Evolutionary conservation across 805 yeast genomes (phyloP), one percentile per base, ranked within the genome.

Genomic region (Yamadazyma laniorum): DNA sequence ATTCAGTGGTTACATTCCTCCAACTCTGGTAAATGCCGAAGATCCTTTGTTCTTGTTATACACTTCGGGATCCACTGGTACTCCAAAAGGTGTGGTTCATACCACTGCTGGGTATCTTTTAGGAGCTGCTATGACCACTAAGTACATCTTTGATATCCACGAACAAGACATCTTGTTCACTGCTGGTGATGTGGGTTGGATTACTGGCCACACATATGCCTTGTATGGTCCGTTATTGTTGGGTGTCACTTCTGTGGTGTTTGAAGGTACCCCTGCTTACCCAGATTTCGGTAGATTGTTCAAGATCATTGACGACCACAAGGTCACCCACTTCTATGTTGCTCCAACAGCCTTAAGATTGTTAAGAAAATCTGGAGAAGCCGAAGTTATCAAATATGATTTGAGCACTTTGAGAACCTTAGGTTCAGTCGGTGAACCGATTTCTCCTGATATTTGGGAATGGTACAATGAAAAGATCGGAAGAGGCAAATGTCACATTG

Each of bases 101-200:
- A 63, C 83, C 31, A 85, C 93, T 41, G 93, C 82, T 29, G 95
- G 95, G 39, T 85, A 79, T 59, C 65, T 85, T 44, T 67, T 85
- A 42, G 84, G 85, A 44, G 89, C 93, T 14, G 69, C 81, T 40
- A 49, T 85, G 55, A 78, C 91, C 33, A 80, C 88, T 52, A 80
- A 80, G 55, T 85, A 85, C 55, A 75, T 79, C 31, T 85, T 85
- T 61, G 95, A 85, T 61, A 71, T 83, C 28, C 89, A 85, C 53
- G 73, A 75, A 29, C 80, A 82, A 42, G 95, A 85, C 57, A 69
- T 79, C 11, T 70, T 85, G 40, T 85, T 85, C 72, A 85, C 93
- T 13, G 93, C 95, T 21, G 95, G 93, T 58, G 95, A 85, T 65
- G 83, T 85, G 37, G 95, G 95, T 54, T 85, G 95, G 95, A 83